Evolutionary conservation across 2,329 filamentous ascomycete genomes (phyloP).

Genomic region (Colletotrichum australisinense): DNA sequence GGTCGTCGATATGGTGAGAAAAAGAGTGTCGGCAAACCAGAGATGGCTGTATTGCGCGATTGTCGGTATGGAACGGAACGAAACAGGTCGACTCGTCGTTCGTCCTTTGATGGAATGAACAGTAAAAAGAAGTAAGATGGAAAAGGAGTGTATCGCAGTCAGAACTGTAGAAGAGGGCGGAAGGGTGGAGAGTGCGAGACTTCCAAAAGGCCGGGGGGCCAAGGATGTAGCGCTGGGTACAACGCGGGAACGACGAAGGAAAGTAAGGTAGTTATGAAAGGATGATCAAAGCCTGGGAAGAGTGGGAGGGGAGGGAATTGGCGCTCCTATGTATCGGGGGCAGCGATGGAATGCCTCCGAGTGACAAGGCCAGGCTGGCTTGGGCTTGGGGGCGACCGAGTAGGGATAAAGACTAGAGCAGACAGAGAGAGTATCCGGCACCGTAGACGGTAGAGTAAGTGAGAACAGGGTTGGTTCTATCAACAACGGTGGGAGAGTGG

Average conservation of each 20-base stretch:
- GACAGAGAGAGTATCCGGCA: too few relatives aligned
- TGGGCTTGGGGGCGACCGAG: slow-evolving; percentile 5
- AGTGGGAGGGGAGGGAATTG: slow-evolving; percentile 18
- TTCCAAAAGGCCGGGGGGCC: slow-evolving; percentile 33
- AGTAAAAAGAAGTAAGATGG: slow-evolving; percentile 8
- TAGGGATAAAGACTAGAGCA: too few relatives aligned
- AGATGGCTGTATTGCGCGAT: neutral
- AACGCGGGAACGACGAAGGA: slow-evolving; percentile 19
- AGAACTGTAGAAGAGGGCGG: slow-evolving; percentile 15
- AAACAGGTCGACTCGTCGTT: neutral
- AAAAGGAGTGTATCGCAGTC: slow-evolving; percentile 33
- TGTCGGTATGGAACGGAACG: neutral
- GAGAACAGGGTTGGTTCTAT: slow-evolving; percentile 25
- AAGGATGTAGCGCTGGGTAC: slow-evolving; percentile 33
- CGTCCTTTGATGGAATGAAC: slow-evolving; percentile 11
- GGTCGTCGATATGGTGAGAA: neutral
- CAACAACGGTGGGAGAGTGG: slow-evolving; percentile 22
- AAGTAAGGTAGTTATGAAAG: neutral
- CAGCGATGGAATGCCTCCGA: slow-evolving; percentile 27
- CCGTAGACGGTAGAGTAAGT: too few relatives aligned
- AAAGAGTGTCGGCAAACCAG: neutral
- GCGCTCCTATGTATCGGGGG: slow-evolving; percentile 25
- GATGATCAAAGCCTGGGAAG: slow-evolving; percentile 5
- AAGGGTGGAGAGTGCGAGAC: slow-evolving; percentile 23
- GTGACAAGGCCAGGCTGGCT: slow-evolving; percentile 30